Conservation (phyloP, 192 early-diverging fungal species). For the Podila verticillata region DNA sequence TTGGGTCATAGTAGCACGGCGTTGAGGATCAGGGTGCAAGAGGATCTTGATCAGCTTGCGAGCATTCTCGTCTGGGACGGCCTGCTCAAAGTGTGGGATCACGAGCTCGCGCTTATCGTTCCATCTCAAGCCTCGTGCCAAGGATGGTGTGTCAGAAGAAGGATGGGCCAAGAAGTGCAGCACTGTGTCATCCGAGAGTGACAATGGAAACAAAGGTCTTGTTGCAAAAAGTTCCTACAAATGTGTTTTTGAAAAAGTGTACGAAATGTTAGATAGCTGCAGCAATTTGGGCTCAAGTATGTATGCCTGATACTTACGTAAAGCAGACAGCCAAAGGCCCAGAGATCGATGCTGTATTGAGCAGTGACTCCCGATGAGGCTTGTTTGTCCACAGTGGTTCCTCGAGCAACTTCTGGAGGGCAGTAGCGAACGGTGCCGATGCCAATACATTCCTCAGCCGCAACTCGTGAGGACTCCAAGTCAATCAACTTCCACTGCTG, state of each 20-base stretch:
- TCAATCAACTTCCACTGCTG: constrained; percentile 62
- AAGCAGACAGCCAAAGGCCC: constrained; percentile 61
- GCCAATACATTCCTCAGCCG: constrained; percentile 57
- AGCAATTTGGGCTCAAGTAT: too few relatives aligned
- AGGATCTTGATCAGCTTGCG: constrained; percentile 52
- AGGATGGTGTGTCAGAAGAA: constrained; percentile 52
- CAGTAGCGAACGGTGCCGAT: constrained; percentile 62
- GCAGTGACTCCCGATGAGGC: constrained; percentile 57
- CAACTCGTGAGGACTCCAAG: constrained; percentile 57
- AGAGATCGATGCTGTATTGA: constrained; percentile 58
- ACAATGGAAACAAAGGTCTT: constrained; percentile 53
- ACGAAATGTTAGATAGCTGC: too few relatives aligned
- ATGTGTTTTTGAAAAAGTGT: too few relatives aligned
- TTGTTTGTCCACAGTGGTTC: constrained; percentile 56
- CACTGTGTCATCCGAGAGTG: constrained; percentile 57
- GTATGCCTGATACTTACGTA: constrained; percentile 43
- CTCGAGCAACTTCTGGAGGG: constrained; percentile 59
- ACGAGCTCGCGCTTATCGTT: constrained; percentile 48
- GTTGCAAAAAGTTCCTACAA: constrained; percentile 57
- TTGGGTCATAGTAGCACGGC: constrained; percentile 50
- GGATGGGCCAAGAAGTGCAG: constrained; percentile 61
- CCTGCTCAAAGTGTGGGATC: constrained; percentile 54
- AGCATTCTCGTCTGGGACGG: constrained; percentile 46
- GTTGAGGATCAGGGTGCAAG: constrained; percentile 50
- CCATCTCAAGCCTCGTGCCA: constrained; percentile 58